These are phyloP conservation scores for Diaporthe ampelina DNA, from an alignment of 2,329 filamentous ascomycete species.

Conservation along the genomic window DNA sequence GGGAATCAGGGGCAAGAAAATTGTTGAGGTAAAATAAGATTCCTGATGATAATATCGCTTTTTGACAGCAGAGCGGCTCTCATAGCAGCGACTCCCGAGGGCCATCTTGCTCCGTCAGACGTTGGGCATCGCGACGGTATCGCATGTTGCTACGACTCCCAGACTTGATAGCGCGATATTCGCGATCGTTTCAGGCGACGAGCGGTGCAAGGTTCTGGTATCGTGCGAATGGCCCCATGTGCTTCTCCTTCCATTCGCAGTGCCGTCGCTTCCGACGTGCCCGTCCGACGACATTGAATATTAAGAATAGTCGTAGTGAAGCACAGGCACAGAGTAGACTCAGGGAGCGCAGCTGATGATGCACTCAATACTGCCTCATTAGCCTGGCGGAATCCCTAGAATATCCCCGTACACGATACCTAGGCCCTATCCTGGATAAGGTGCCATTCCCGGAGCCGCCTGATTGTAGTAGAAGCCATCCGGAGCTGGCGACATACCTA, in stretches of 20 bases:
- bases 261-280: not conserved
- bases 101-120: not conserved
- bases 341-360: not conserved
- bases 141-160: not conserved
- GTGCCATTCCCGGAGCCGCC: slow-evolving; percentile 68
- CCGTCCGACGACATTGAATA: not conserved
- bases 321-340: not conserved
- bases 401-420: slow-evolving; percentile 44
- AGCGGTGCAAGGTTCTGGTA: not conserved
- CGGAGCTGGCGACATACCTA: slow-evolving; percentile 73
- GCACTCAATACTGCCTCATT: not conserved
- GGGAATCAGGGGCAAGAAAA: slow-evolving; percentile 6
- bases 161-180: not conserved
- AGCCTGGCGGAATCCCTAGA: not conserved
- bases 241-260: not conserved
- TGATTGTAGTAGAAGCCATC: slow-evolving; percentile 80
- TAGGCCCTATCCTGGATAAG: slow-evolving; percentile 69
- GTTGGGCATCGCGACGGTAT: not conserved
- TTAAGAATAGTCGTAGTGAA: not conserved
- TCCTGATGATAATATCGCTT: not conserved
- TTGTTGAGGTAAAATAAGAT: slow-evolving; percentile 9
- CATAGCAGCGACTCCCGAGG: not conserved
- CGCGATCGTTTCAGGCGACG: not conserved
- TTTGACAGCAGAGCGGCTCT: not conserved
- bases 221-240: not conserved